A percentile compares a stretch with the other conserved stretches of the same genome.
Conservation (phyloP, 805 yeast species). For the Dipodascus geniculatus region DNA sequence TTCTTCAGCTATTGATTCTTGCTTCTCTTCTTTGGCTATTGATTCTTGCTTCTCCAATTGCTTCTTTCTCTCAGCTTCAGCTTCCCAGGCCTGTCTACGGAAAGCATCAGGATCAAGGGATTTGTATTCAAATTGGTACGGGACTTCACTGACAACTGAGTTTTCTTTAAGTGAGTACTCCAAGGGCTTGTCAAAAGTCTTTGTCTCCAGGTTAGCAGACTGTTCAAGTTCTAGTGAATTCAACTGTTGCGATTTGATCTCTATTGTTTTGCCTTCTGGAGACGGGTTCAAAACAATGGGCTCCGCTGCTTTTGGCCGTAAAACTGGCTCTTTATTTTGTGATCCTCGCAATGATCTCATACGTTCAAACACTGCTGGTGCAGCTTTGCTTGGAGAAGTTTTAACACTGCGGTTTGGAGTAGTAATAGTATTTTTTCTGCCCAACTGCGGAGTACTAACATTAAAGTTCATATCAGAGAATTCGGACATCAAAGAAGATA, state of each 20-base stretch:
- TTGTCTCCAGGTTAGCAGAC: neutral
- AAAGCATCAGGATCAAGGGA: neutral
- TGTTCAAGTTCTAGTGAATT: neutral
- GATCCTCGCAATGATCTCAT: neutral
- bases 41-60: neutral
- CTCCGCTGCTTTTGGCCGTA: neutral
- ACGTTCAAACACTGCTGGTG: slow-evolving; percentile 3
- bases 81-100: neutral
- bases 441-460: slow-evolving; percentile 1
- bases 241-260: neutral
- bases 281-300: neutral
- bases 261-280: neutral
- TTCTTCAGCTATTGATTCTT: neutral
- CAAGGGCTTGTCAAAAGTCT: neutral
- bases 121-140: neutral
- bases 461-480: neutral
- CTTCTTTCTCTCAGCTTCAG: neutral
- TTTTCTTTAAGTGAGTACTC: neutral
- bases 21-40: neutral
- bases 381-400: slow-evolving; percentile 1
- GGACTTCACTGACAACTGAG: neutral
- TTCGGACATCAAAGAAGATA: neutral
- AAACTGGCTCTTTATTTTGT: neutral
- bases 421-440: slow-evolving; percentile 5
- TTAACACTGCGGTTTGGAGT: neutral